Conservation (phyloP, 352 stramenopile genomes). For the Globisporangium perplexum region DNA sequence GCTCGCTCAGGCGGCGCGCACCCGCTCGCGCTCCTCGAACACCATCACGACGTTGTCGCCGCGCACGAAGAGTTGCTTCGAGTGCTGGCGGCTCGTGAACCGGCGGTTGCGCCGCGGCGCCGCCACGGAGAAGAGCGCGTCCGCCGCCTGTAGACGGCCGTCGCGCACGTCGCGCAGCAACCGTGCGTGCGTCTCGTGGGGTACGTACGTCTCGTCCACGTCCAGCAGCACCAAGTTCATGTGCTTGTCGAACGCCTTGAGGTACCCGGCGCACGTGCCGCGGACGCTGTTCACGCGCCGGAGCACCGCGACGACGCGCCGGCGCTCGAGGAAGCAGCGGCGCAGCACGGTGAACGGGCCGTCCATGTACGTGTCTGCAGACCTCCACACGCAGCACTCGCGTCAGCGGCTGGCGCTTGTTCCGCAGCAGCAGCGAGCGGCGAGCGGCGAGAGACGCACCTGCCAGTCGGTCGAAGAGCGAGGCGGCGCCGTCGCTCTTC, state of each 20-base stretch:
- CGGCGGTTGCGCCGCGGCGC: constrained; percentile 34
- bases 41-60: constrained; percentile 89
- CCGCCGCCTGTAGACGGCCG: constrained; percentile 11
- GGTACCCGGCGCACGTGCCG: constrained; percentile 85
- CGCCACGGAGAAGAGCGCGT: constrained; percentile 43
- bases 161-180: constrained; percentile 29
- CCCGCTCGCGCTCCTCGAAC: constrained; percentile 1
- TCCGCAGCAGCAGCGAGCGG: constrained; percentile 3
- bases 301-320: constrained; percentile 81
- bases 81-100: constrained; percentile 33
- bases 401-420: neutral
- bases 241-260: constrained; percentile 95
- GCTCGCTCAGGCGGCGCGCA: neutral
- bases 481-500: constrained; percentile 9
- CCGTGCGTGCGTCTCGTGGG: constrained; percentile 25
- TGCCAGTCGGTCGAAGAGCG: constrained; percentile 53
- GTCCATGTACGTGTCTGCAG: constrained; percentile 61
- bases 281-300: constrained; percentile 89
- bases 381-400: too few relatives aligned
- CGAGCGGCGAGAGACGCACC: constrained; percentile 16
- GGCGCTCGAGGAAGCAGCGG: constrained; percentile 71
- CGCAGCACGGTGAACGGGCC: constrained; percentile 85
- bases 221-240: constrained; percentile 92
- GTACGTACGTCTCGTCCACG: constrained; percentile 75
- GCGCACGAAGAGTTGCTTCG: constrained; percentile 89